Conservation (phyloP, 2,329 filamentous ascomycete species). For the Hawksworthiomyces lignivorus region DNA sequence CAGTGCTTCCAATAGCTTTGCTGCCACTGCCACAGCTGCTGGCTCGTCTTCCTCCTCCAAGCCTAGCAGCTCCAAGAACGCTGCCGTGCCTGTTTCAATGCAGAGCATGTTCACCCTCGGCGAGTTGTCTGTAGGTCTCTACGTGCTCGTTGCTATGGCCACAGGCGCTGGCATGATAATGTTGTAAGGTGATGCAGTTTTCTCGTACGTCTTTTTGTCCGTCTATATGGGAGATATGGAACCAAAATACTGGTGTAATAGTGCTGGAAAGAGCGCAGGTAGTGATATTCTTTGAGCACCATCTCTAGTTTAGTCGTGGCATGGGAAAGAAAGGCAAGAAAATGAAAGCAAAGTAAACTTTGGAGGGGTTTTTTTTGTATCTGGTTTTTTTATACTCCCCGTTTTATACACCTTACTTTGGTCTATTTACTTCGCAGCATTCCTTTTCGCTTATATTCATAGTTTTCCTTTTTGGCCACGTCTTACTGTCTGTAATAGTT, state of each 20-base stretch:
- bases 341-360: not conserved
- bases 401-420: too few relatives aligned
- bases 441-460: not conserved
- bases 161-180: constrained; percentile 47
- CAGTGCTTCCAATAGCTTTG: constrained; percentile 44
- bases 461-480: not conserved
- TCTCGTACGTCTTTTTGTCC: not conserved
- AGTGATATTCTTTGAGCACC: too few relatives aligned
- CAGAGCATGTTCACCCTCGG: constrained; percentile 36
- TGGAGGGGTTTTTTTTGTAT: not conserved
- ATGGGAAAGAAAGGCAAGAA: not conserved
- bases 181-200: constrained; percentile 29
- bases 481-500: too few relatives aligned
- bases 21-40: constrained; percentile 42
- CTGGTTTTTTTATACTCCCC: too few relatives aligned
- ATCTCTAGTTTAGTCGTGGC: too few relatives aligned
- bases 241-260: too few relatives aligned
- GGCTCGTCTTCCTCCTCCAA: constrained; percentile 24
- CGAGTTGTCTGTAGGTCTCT: constrained; percentile 41
- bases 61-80: constrained; percentile 26
- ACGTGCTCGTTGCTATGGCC: constrained; percentile 43
- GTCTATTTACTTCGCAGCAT: not conserved
- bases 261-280: too few relatives aligned
- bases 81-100: constrained; percentile 28
- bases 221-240: too few relatives aligned